A percentile compares a stretch with the other conserved stretches of the same genome.
These are phyloP conservation scores for Pestalotiopsis sp. DNA, from an alignment of 2,329 filamentous ascomycete genomes.

Conservation along the genomic window DNA sequence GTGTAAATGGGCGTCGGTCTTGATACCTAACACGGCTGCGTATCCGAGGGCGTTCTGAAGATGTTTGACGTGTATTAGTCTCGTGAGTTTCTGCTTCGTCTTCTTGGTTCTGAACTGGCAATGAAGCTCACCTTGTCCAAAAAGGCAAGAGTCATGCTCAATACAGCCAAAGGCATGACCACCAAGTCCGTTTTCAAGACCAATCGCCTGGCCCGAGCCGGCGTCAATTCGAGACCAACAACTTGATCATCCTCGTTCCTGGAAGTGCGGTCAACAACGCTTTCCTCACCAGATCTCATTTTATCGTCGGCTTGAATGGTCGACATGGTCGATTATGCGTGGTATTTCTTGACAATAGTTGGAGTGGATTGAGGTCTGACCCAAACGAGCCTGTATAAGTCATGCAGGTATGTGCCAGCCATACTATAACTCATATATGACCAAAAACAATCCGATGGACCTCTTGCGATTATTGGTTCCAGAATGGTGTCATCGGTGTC, in stretches of 20 bases:
- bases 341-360: not conserved
- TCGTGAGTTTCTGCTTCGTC: not conserved
- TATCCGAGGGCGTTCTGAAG: conserved; percentile 19
- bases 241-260: not conserved
- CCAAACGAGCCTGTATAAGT: not conserved
- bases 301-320: not conserved
- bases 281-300: not conserved
- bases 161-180: conserved; percentile 17
- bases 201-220: conserved; percentile 16
- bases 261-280: not conserved
- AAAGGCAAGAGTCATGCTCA: conserved; percentile 23
- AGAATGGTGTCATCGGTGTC: not conserved
- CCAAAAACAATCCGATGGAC: not conserved
- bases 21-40: conserved; percentile 26
- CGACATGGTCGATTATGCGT: not conserved
- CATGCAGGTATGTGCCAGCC: not conserved
- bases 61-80: not conserved
- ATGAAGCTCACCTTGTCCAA: not conserved
- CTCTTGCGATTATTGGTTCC: not conserved
- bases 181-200: conserved; percentile 21
- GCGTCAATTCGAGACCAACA: not conserved
- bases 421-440: not conserved
- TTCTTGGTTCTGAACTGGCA: not conserved
- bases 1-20: conserved; percentile 22
- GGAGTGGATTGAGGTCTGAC: not conserved